Base-by-base conservation (phyloP, 2,329 filamentous ascomycete species). In the Alternaria sp. region DNA sequence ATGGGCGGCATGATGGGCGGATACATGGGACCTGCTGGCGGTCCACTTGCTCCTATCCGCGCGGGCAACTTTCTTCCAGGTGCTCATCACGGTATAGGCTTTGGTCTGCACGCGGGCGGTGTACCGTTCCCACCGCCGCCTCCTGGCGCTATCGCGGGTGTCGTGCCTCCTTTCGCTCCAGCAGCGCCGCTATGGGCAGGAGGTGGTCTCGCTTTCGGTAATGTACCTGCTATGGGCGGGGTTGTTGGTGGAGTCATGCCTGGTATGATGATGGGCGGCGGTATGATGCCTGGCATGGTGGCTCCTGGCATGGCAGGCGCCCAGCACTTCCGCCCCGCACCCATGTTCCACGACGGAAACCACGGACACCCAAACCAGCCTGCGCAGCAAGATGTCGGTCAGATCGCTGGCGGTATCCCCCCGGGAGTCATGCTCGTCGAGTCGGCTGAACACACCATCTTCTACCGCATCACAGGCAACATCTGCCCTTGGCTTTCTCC, bases 401-500 rank as follows among this genome's bases (percentile, higher is more conserved):
- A 69, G 21, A 68, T 76, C 9, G 64, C 74, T 1, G 75, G 74
- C 40, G 75, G 74, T 2, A 68, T 75, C 3, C 71, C 75, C 0
- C 62, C 73, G 0, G 76, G 76, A 5, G 71, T 68, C 1, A 74
- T 75, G 8, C 66, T 72, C 12, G 60, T 77, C 30, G 73, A 77
- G 36, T 56, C 75, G 2, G 57, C 58, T 0, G 69, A 74, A 46
- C 72, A 76, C 55, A 70, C 70, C 12, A 69, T 77, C 30, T 62
- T 74, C 36, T 62, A 71, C n/a, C 65, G 69, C 43, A 70, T 79
- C 59, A 74, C 74, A 50, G 70, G 69, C 15, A 70, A 73, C 7
- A 58, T 71, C 19, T 74, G 69, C 51, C 77, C 76, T 1, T 79
- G 77, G 77, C 57, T 74, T 5, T 73, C 69, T 46, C 71, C 72